These are phyloP conservation scores for Micractinium conductrix DNA, from an alignment of 139 green algal species.

Conservation along the genomic window DNA sequence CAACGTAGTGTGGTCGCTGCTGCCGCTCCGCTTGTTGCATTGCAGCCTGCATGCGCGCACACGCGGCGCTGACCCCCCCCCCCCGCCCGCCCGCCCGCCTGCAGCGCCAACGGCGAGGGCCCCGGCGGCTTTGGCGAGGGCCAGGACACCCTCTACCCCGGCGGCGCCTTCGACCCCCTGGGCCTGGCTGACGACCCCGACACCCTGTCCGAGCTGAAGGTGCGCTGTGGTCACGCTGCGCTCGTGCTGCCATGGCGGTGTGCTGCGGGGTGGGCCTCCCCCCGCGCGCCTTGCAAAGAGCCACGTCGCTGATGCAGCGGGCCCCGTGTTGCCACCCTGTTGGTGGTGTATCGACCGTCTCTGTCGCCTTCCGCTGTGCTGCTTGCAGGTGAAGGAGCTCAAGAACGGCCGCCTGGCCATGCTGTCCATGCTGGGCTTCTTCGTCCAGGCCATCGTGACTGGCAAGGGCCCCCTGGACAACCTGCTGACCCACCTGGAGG, in stretches of 20 bases:
- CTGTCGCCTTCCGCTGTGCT: constrained; percentile 16
- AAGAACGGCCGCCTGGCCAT: constrained; percentile 82
- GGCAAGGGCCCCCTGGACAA: constrained; percentile 75
- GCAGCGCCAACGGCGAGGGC: constrained; percentile 69
- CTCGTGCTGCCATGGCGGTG: not conserved
- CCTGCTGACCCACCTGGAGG: constrained; percentile 78
- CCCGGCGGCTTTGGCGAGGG: constrained; percentile 57
- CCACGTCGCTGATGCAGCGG: too few relatives aligned
- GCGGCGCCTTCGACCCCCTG: constrained; percentile 71
- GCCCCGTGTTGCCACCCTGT: too few relatives aligned
- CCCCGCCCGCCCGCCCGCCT: too few relatives aligned
- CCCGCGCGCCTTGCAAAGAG: too few relatives aligned
- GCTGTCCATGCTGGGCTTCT: constrained; percentile 74
- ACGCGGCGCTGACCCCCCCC: not conserved
- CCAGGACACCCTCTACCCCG: constrained; percentile 74
- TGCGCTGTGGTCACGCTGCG: not conserved
- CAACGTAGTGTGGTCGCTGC: too few relatives aligned
- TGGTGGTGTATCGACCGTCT: too few relatives aligned
- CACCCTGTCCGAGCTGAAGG: constrained; percentile 73
- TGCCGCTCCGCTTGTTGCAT: too few relatives aligned
- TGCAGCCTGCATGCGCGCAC: not conserved
- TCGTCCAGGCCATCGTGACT: constrained; percentile 59
- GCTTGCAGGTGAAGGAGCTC: constrained; percentile 74
- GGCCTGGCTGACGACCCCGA: constrained; percentile 84
- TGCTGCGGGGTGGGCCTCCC: too few relatives aligned